Conservation (phyloP, 345 rosid species). For the Camelina hispida region DNA sequence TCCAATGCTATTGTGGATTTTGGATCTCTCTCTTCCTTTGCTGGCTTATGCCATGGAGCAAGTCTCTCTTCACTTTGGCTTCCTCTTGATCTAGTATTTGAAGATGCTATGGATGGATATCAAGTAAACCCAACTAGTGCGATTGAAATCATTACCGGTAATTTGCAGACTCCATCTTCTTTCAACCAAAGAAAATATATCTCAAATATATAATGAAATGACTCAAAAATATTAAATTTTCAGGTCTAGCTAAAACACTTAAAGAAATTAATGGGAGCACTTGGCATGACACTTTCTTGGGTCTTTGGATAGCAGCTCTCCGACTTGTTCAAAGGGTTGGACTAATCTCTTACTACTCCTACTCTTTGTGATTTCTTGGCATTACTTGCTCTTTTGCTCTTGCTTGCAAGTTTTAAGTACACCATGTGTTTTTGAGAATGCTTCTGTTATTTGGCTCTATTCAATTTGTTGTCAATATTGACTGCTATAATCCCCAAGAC, state of each 20-base stretch:
- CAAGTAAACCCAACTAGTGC: constrained; percentile 79
- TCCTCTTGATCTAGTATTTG: constrained; percentile 89
- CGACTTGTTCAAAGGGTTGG: constrained; percentile 98
- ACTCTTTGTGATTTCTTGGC: constrained; percentile 14
- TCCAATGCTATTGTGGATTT: constrained; percentile 63
- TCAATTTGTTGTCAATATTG: neutral
- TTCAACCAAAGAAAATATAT: constrained; percentile 19
- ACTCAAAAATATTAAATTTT: constrained; percentile 26
- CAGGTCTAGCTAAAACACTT: constrained; percentile 88
- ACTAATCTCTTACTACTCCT: constrained; percentile 31
- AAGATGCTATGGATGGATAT: constrained; percentile 95
- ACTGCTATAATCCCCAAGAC: neutral
- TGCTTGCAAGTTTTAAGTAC: constrained; percentile 11
- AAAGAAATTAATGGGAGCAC: constrained; percentile 70
- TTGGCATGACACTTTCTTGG: constrained; percentile 93
- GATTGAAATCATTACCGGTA: constrained; percentile 80
- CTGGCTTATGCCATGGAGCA: constrained; percentile 72
- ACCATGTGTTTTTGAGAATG: constrained; percentile 8
- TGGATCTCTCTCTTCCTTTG: constrained; percentile 63
- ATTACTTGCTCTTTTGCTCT: too few species aligned
- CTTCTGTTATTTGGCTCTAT: neutral
- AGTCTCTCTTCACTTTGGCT: constrained; percentile 87
- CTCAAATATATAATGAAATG: constrained; percentile 3
- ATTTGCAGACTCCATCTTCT: constrained; percentile 20
- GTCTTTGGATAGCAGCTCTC: constrained; percentile 91